Evolutionary conservation across 768 basidiomycete species (phyloP), one percentile per base, ranked within the genome.

Genomic region (Termitomyces sp.): DNA sequence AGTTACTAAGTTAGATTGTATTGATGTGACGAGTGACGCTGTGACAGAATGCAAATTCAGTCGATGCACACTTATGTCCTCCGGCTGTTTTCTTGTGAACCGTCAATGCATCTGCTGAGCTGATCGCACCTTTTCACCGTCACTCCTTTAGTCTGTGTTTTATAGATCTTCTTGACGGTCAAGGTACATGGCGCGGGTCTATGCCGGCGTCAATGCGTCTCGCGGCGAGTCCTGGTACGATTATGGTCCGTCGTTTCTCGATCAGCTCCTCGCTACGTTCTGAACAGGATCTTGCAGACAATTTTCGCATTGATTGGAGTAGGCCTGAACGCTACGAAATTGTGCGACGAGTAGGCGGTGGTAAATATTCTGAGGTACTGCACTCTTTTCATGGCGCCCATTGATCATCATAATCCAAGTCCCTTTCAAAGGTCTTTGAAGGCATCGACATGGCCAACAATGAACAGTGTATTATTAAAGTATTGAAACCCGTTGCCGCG

Each of bases 401-500:
- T n/a, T n/a, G n/a, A 17, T 26, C 22, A 42, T 34, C 44, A 12
- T 8, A 14, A 45, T 50, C 10, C 26, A 53, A 57, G 26, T 38
- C 59, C 41, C 30, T 24, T n/a, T 40, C 54, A 17, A 53, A 80
- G 80, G 80, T 81, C 26, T 85, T 86, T 64, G 78, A 80, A 59
- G 83, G 81, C 44, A 66, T 84, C 53, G 79, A 86, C 66, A 76
- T 77, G 65, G 75, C 74, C 58, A 80, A 76, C 60, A 71, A 71
- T 34, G 78, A 80, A 56, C 76, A 72, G 54, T 82, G 81, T 62
- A 72, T 85, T 60, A 78, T 88, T 71, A 88, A 88, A 66, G 85
- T 88, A 5, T 73, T 88, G 61, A 88, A 88, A 63, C 86, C 86
- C 22, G 85, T 88, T 41, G 84, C 75, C 68, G 79, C 77, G 66